These are phyloP conservation scores for Hymenoscyphus linearis DNA, from an alignment of 2,329 filamentous ascomycete species.

Conservation along the genomic window DNA sequence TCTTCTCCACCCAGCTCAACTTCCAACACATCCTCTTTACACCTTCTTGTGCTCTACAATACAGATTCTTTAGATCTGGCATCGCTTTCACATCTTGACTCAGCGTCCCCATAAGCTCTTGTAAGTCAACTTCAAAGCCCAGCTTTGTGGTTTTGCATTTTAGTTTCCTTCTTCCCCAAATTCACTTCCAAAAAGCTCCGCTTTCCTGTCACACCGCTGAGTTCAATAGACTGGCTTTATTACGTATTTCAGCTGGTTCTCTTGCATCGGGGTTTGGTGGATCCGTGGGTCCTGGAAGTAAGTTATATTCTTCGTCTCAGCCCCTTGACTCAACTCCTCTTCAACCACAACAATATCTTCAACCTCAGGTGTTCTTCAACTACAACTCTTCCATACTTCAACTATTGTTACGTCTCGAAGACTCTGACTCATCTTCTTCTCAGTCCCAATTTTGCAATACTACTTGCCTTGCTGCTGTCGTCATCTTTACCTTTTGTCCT, in stretches of 20 bases:
- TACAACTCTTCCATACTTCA: no score
- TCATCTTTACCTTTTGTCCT: neutral
- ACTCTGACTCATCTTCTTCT: neutral
- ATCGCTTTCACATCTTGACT: neutral
- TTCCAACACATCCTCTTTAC: neutral
- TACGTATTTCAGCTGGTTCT: neutral
- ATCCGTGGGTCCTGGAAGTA: neutral
- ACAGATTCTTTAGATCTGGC: neutral
- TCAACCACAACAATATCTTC: neutral
- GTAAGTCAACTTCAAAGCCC: no score
- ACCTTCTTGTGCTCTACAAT: neutral
- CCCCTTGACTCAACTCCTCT: neutral
- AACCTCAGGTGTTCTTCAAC: neutral
- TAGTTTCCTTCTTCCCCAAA: neutral
- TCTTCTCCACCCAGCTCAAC: no score
- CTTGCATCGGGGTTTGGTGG: neutral
- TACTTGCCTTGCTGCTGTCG: neutral
- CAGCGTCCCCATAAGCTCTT: no score
- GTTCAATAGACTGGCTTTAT: neutral
- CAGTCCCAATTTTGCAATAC: neutral
- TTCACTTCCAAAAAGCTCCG: neutral
- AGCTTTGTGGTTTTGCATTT: no score
- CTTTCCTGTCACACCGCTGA: neutral
- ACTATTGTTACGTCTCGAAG: no score
- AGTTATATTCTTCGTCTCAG: neutral